Evolutionary conservation across 495 filamentous ascomycete species (phyloP), one percentile per base, ranked within the genome.

Genomic region (Margaritispora aquatica): DNA sequence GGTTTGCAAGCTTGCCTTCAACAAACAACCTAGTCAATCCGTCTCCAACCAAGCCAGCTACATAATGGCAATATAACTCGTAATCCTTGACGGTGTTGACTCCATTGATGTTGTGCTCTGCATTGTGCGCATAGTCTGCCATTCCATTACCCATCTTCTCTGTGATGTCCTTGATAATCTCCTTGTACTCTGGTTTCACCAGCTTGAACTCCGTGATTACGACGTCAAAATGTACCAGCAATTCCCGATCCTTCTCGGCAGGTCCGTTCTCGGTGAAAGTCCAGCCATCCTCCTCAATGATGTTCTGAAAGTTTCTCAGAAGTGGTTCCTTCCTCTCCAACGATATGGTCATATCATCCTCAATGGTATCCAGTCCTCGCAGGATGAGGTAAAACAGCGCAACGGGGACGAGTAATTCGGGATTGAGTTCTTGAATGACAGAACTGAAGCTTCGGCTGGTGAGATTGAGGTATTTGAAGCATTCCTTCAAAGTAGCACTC

Each of bases 61-160:
- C 94, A 66, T 97, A 97, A 68, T 95, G 88, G 75, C 94, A 98
- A 77, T 98, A 98, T 27, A 89, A 73, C 69, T 97, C 93, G 70
- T 96, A 98, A 58, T 97, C 91, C 57, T 84, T 76, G 59, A 93
- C 74, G 0, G 91, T 95, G 67, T 89, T 79, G 47, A 97, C 89
- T 41, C 88, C 89, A 53, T 89, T 82, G 57, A 75, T 72, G 64
- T 92, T 89, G 63, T 86, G 75, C 66, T 88, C 90, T 22, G 89
- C 85, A 67, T 95, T 94, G 46, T 87, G 78, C 59, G 82, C 87
- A 70, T 92, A 97, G 71, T 97, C 94, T 24, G 94, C 94, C 94
- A 98, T 98, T 59, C 94, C 94, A 65, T 97, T 89, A 63, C 92
- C 93, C 94, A 98, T 98, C 74, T 91, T 88, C 62, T 88, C 76